Base-by-base conservation (phyloP, 805 yeast species). In the Suhomyces canberraensis region DNA sequence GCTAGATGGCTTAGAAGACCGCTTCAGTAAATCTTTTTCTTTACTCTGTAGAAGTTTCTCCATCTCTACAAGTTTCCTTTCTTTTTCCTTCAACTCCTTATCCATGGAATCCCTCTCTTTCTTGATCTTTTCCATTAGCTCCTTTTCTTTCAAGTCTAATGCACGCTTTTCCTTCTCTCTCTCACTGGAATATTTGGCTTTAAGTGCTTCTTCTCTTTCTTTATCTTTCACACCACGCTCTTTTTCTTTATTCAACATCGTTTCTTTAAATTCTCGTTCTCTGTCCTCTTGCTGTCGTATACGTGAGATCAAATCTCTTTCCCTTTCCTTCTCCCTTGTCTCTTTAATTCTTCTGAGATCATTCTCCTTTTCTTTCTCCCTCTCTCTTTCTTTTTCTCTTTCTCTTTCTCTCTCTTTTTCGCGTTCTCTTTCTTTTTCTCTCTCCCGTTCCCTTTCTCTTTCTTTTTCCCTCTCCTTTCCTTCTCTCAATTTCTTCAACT, bases 61-160 rank as follows among this genome's bases (percentile, higher is more conserved):
- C 13, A 41, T 31, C 19, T 40, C 44, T n/a, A 16, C 25, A 13
- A 44, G 8, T 31, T 31, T 28, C 35, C 26, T 20, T 29, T 45
- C 47, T 25, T 31, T 29, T 16, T 39, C 36, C 14, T 29, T 29
- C n/a, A 44, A 20, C 11, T 29, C 33, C 16, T 22, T 37, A 29
- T 48, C 49, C 25, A 26, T 8, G 11, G 28, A 28, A 13, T 36
- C 38, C 18, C 41, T n/a, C 30, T 25, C 35, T 17, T 29, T 29
- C 13, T 16, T 25, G 24, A 22, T 20, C n/a, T 37, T 17, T 21
- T 17, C 25, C n/a, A 21, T 22, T 29, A 24, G 18, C 8, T 35
- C 38, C 4, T 16, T 5, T 25, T 24, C 27, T 29, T 29, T 29
- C 14, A 24, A 26, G 6, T 26, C 29, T 5, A 26, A 7, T 7